These are phyloP conservation scores for Penicillium cataractarum DNA, from an alignment of 495 filamentous ascomycete species.

Conservation along the genomic window DNA sequence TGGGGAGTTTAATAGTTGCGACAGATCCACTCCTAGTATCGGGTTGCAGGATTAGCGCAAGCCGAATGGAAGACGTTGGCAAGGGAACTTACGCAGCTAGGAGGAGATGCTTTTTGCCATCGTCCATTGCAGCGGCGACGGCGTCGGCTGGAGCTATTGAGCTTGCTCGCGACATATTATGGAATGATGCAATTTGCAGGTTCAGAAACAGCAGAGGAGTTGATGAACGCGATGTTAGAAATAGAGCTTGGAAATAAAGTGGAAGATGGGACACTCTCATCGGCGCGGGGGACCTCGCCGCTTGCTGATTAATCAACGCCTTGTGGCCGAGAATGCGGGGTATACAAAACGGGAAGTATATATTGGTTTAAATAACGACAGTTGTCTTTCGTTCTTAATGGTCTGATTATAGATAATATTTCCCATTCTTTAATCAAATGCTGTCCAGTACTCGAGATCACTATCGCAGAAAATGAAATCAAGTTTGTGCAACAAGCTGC, in stretches of 20 bases:
- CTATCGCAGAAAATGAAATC: background rate
- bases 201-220: no score
- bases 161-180: background rate
- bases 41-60: background rate
- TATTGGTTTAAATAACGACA: no score
- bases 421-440: no score
- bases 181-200: background rate
- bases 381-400: no score
- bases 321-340: background rate
- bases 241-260: background rate
- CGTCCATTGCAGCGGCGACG: constrained; percentile 35
- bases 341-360: background rate
- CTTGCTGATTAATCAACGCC: background rate
- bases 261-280: background rate
- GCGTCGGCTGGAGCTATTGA: constrained; percentile 4
- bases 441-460: no score
- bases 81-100: constrained; percentile 63
- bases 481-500: background rate
- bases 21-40: constrained; percentile 60
- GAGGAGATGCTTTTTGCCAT: constrained; percentile 76
- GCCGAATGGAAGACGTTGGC: no score
- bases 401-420: background rate
- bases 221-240: background rate
- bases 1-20: constrained; percentile 87
- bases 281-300: background rate